phyloP scores from a whole-genome alignment of 1,284 basidiomycete species.

The Hemileia vastatrix region DNA sequence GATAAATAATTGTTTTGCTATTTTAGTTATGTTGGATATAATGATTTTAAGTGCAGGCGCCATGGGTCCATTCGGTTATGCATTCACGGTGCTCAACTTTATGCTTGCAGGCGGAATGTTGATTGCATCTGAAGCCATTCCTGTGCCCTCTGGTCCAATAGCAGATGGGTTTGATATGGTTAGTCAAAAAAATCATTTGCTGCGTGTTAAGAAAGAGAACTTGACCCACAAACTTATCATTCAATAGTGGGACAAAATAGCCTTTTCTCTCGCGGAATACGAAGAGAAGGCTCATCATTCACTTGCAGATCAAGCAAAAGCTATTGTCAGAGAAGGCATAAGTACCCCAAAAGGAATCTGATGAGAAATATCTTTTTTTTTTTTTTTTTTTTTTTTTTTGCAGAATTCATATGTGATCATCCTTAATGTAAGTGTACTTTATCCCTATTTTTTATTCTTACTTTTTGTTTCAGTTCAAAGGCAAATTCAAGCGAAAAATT shows the following conservation, averaged over 20 bases:
- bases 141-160: background rate
- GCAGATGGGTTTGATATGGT: constrained; percentile 4
- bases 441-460: too few relatives aligned
- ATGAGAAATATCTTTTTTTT: too few relatives aligned
- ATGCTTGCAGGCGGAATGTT: background rate
- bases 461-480: too few relatives aligned
- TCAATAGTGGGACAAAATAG: background rate
- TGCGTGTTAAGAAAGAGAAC: too few relatives aligned
- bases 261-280: background rate
- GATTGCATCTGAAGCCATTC: background rate
- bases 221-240: background rate
- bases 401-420: too few relatives aligned
- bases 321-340: background rate
- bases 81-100: constrained; percentile 1
- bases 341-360: background rate
- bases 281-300: background rate
- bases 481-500: too few relatives aligned
- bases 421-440: too few relatives aligned
- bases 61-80: constrained; percentile 1
- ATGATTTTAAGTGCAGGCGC: background rate
- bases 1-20: too few relatives aligned
- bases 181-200: too few relatives aligned
- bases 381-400: too few relatives aligned
- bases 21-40: constrained; percentile 1
- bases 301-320: background rate